Evolutionary conservation across 768 basidiomycete genomes (phyloP).

Genomic region (Lenzites betulinus): DNA sequence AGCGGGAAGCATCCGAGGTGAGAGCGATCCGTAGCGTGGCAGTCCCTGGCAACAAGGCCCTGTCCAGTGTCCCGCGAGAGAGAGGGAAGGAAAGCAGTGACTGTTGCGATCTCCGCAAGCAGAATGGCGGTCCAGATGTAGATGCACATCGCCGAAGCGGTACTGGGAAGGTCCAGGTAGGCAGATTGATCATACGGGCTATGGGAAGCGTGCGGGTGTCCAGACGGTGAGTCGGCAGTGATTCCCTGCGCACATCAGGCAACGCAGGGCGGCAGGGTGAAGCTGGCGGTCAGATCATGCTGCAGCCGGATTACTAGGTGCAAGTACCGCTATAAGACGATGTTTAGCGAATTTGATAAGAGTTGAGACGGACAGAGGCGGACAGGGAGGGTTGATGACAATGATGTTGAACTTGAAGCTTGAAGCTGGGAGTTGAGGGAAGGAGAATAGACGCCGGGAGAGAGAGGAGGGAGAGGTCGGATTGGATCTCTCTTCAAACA

Average conservation of each 20-base stretch:
- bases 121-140: slow-evolving; percentile 15
- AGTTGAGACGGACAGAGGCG: not conserved
- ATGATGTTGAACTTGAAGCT: too few species aligned
- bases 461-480: not conserved
- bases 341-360: too few species aligned
- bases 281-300: not conserved
- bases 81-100: not conserved
- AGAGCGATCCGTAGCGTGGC: not conserved
- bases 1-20: not conserved
- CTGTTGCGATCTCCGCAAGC: slow-evolving; percentile 12
- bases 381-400: not conserved
- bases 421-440: not conserved
- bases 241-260: slow-evolving; percentile 2
- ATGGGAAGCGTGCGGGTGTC: slow-evolving; percentile 1
- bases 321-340: too few species aligned
- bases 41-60: slow-evolving; percentile 7
- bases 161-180: slow-evolving; percentile 1
- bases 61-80: not conserved
- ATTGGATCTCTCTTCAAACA: not conserved
- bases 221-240: not conserved
- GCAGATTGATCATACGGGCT: not conserved
- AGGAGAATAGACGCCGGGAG: not conserved
- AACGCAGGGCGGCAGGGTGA: not conserved
- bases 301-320: not conserved
- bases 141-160: slow-evolving; percentile 12